Evolutionary conservation across 768 basidiomycete species (phyloP).

Genomic region (Podaxis rugospora): DNA sequence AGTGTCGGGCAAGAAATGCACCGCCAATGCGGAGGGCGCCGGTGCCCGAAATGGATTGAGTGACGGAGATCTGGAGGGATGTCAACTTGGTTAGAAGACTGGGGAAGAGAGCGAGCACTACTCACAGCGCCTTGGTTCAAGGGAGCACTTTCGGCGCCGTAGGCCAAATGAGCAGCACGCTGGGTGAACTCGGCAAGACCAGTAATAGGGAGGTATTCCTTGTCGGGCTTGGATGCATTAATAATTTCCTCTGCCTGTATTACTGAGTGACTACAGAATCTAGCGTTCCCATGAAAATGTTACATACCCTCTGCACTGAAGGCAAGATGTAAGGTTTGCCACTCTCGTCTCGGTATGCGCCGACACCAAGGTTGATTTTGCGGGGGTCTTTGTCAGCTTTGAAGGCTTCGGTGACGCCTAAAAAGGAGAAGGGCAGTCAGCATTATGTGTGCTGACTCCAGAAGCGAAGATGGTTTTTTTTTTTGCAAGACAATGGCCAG

Average conservation of each 20-base stretch:
- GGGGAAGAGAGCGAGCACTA: constrained; percentile 14
- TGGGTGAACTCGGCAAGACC: constrained; percentile 84
- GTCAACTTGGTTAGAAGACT: constrained; percentile 7
- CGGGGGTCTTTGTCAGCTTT: constrained; percentile 89
- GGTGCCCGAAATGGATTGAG: constrained; percentile 96
- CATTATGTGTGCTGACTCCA: constrained; percentile 1
- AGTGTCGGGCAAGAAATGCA: constrained; percentile 86
- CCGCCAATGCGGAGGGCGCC: constrained; percentile 96
- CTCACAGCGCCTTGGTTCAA: constrained; percentile 69
- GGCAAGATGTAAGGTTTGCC: constrained; percentile 95
- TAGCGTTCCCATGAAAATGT: neutral
- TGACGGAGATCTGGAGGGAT: constrained; percentile 62
- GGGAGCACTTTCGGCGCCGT: constrained; percentile 76
- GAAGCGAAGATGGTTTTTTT: constrained; percentile 1
- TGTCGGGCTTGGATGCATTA: constrained; percentile 64
- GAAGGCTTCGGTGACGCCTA: constrained; percentile 92
- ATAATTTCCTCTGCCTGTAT: constrained; percentile 74
- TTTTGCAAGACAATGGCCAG: neutral
- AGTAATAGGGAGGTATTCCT: constrained; percentile 96
- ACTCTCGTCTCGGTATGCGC: constrained; percentile 89
- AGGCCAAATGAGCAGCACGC: constrained; percentile 85
- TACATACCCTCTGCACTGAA: constrained; percentile 76
- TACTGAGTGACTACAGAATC: constrained; percentile 1
- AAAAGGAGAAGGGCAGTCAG: constrained; percentile 12
- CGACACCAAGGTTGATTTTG: constrained; percentile 98